These are phyloP conservation scores for Lolium multiflorum DNA, from an alignment of 176 grass and related monocot genomes.

Conservation along the genomic window DNA sequence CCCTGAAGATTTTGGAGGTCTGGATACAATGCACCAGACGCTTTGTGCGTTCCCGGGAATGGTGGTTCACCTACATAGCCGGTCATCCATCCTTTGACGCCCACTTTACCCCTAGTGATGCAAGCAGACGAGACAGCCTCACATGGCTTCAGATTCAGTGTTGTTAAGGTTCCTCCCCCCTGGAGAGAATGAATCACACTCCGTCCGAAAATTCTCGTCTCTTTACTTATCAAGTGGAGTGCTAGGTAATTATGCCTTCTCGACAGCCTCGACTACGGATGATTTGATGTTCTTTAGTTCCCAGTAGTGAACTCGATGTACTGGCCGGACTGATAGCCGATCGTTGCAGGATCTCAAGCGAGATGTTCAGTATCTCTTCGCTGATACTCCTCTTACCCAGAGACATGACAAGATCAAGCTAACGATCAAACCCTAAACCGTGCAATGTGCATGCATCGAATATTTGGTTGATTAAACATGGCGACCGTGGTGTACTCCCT, in stretches of 20 bases:
- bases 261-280: background rate
- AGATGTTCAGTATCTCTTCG: slow-evolving; percentile 17
- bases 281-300: background rate
- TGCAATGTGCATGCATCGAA: background rate
- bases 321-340: background rate
- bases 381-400: background rate
- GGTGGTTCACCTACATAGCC: slow-evolving; percentile 22
- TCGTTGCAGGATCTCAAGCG: slow-evolving; percentile 4
- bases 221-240: background rate
- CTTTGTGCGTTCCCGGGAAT: background rate
- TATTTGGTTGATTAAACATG: background rate
- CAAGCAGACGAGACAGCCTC: slow-evolving; percentile 21
- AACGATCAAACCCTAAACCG: background rate
- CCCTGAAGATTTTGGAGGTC: slow-evolving; percentile 30
- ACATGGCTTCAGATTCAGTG: slow-evolving; percentile 31
- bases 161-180: slow-evolving; percentile 34
- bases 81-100: background rate
- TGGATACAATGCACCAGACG: slow-evolving; percentile 36
- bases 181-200: background rate
- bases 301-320: background rate
- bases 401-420: background rate
- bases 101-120: background rate
- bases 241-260: background rate
- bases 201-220: background rate
- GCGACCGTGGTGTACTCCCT: no score